Evolutionary conservation across 495 filamentous ascomycete genomes (phyloP), one percentile per base, ranked within the genome.

Genomic region (Penicillium chermesinum): DNA sequence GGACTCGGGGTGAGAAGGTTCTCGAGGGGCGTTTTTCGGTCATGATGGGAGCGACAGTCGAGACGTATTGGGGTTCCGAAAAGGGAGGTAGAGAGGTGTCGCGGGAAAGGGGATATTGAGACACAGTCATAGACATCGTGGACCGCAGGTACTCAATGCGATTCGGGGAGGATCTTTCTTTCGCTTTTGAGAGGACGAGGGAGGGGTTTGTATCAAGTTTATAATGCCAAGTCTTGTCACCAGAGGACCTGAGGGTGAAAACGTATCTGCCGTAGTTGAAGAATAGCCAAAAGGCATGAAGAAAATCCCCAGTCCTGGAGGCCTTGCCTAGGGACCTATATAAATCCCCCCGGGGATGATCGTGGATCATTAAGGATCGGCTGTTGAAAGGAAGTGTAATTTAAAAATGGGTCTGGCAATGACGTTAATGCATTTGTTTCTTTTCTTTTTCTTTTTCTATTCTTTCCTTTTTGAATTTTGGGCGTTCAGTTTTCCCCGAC

Each of bases 321-420:
- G 10, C 22, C 30, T 8, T 2, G 39, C 16, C 7, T 1, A 10
- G 21, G 7, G 32, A 34, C 33, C 41, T 41, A 46, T 54, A 54
- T 54, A 54, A 35, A 50, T 37, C 37, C 30, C 19, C 27, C 36
- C 10, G 21, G 14, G 14, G 5, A 32, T 18, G 2, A 32, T 2
- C 34, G 41, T 25, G 36, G 36, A 42, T 49, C 42, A 50, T 46
- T 46, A 41, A 42, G 21, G 46, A 46, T 46, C 36, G 47, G 32
- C 20, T 46, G 33, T 32, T 43, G 41, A 2, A 36, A 32, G 39
- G 46, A 22, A 49, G 19, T 14, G 50, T 20, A 44, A 48, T 53
- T 46, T 45, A 38, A 42, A 46, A 46, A 38, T 46, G 44, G 44
- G 44, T 37, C 44, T 18, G 14, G 19, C 14, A 30, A 34, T 27